Percentiles rank a stretch among this genome's conserved stretches.
phyloP scores from a whole-genome alignment of 176 grass and related monocot genomes.

The Neostapfia colusana region DNA sequence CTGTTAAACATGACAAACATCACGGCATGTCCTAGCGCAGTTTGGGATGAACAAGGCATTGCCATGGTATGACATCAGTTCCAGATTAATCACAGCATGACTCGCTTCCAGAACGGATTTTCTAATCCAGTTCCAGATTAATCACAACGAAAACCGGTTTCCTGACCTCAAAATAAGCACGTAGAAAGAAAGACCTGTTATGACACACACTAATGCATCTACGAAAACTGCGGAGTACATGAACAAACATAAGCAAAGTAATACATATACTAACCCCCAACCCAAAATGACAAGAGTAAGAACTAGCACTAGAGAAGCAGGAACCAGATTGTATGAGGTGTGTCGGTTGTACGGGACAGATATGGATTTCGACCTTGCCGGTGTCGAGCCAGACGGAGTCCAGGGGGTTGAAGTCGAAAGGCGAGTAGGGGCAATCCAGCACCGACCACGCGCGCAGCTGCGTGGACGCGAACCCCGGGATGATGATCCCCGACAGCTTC shows the following conservation, averaged over 20 bases:
- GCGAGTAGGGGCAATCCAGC: constrained; percentile 90
- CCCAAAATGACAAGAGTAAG: constrained; percentile 5
- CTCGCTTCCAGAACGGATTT: constrained; percentile 13
- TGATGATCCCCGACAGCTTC: constrained; percentile 95
- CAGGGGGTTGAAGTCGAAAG: constrained; percentile 95
- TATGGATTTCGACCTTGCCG: constrained; percentile 47
- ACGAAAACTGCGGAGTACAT: no score
- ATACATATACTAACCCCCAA: background rate
- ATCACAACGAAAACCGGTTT: constrained; percentile 10
- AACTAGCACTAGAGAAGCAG: background rate
- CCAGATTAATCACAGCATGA: no score
- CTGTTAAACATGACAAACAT: background rate
- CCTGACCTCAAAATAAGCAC: background rate
- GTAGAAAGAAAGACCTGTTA: no score
- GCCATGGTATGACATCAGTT: background rate
- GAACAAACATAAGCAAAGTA: background rate
- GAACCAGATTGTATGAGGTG: background rate
- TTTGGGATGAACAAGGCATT: constrained; percentile 14
- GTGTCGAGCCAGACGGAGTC: constrained; percentile 97
- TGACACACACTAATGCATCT: no score
- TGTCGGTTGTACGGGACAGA: background rate
- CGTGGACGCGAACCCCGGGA: constrained; percentile 93
- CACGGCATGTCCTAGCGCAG: background rate
- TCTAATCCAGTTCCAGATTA: constrained; percentile 15
- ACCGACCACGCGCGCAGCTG: constrained; percentile 99